Conservation (phyloP, 2,329 filamentous ascomycete genomes). For the Xylariaceae sp. region DNA sequence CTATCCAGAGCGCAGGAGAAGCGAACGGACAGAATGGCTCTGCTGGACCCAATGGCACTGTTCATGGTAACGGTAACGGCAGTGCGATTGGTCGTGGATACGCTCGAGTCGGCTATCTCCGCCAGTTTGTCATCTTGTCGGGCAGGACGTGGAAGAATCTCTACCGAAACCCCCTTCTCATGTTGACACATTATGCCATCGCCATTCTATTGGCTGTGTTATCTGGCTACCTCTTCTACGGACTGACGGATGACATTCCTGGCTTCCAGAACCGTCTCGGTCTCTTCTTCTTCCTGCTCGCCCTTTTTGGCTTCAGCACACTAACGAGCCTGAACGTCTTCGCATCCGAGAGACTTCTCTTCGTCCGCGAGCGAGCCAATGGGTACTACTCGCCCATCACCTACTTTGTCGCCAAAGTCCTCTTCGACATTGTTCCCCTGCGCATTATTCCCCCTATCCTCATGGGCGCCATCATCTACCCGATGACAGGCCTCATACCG, state of each 20-base stretch:
- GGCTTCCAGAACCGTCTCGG: conserved; percentile 97
- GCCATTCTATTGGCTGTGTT: conserved; percentile 92
- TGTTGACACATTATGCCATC: conserved; percentile 98
- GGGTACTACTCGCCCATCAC: conserved; percentile 93
- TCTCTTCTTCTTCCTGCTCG: conserved; percentile 95
- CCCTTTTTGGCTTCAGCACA: conserved; percentile 94
- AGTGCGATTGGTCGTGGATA: conserved; percentile 73
- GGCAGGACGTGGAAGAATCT: conserved; percentile 93
- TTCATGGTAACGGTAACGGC: conserved; percentile 50
- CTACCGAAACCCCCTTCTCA: conserved; percentile 95
- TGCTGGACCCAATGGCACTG: conserved; percentile 31
- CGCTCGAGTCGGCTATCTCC: conserved; percentile 69
- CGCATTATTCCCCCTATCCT: conserved; percentile 90
- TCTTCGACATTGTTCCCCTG: conserved; percentile 97
- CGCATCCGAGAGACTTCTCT: conserved; percentile 82
- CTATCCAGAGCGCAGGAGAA: conserved; percentile 59
- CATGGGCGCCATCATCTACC: conserved; percentile 93
- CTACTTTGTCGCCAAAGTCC: conserved; percentile 92
- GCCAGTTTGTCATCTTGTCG: conserved; percentile 87
- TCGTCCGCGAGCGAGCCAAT: conserved; percentile 90
- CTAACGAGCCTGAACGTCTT: conserved; percentile 92
- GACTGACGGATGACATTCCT: conserved; percentile 89
- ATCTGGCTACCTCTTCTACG: conserved; percentile 93
- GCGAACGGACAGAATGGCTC: conserved; percentile 64
- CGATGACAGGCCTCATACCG: conserved; percentile 90